phyloP scores from a whole-genome alignment of 768 basidiomycete species.

The Tulasnella sp. region DNA sequence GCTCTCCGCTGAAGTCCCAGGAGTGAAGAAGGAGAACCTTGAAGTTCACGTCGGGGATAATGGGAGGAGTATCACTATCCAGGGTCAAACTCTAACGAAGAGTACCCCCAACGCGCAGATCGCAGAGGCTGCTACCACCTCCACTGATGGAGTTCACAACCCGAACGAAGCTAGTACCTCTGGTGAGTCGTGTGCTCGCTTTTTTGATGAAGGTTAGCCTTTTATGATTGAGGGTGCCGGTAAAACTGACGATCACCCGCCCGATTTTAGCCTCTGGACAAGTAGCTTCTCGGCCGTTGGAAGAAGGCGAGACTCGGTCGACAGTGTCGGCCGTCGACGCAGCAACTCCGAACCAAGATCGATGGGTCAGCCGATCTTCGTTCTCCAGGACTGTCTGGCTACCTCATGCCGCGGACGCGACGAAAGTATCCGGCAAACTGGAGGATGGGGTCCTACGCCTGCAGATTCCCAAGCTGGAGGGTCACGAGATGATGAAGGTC shows the following conservation, averaged over 20 bases:
- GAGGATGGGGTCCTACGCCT: conserved; percentile 19
- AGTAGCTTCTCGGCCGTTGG: neutral
- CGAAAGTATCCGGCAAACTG: conserved; percentile 16
- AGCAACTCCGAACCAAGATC: neutral
- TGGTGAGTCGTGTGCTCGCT: neutral
- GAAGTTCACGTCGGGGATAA: conserved; percentile 16
- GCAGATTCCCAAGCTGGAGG: conserved; percentile 18
- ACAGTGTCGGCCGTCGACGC: neutral
- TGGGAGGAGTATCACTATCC: conserved; percentile 17
- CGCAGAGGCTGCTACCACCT: no score
- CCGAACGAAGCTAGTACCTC: neutral
- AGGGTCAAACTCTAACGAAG: conserved; percentile 2
- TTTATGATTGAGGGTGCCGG: neutral
- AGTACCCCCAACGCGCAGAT: no score
- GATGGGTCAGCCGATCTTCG: conserved; percentile 10
- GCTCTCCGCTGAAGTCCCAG: no score
- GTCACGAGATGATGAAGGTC: neutral
- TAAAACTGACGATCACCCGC: neutral
- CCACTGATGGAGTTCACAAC: neutral
- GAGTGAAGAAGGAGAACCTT: conserved; percentile 16
- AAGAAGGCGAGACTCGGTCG: neutral
- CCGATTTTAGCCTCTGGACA: neutral
- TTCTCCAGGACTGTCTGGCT: conserved; percentile 20
- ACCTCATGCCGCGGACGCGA: conserved; percentile 13
- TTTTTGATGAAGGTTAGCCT: neutral